Base-by-base conservation (phyloP, 768 basidiomycete species). In the Mycena vulgaris region DNA sequence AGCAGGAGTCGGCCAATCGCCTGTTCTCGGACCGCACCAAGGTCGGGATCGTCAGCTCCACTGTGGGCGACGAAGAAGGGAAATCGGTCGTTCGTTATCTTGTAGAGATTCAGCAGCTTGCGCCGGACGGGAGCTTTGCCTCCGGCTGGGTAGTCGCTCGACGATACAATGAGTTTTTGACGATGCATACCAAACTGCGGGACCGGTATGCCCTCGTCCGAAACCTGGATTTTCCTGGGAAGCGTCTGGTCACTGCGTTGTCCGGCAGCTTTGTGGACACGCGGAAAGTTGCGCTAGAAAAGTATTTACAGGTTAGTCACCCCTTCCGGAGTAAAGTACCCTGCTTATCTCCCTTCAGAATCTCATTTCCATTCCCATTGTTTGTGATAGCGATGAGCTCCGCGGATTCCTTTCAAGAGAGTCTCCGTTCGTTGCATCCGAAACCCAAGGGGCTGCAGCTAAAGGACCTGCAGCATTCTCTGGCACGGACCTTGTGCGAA, bases 141-240 rank as follows among this genome's bases (percentile, higher is more conserved):
- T 93, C 93, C 0, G 95, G 95, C 0, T 99, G 98, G 98, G 92
- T 96, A 35, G 92, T 98, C 9, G 94, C 96, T 11, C 85, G 97
- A 72, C 85, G 98, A 69, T 99, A 98, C 81, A 98, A 96, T 79
- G 97, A 99, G 77, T 99, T 99, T 79, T 87, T 93, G 70, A 92
- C 88, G 62, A 92, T 98, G 87, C 94, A 98, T 77, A 93, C 90
- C 76, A 92, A 92, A 68, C 82, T 99, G 58, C 89, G 91, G 67
- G 98, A 98, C 55, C 89, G 90, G 51, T 92, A 92, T 75, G 79
- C 83, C 11, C 72, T 89, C 10, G 92, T 94, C 27, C 88, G 89
- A 71, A 85, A 86, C 68, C 85, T 96, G 53, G 96, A 98, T 72
- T 93, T 99, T 74, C 98, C 98, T 5, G 93, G 95, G 0, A 99